These are phyloP conservation scores for Aspergillus costaricaensis DNA, from an alignment of 2,329 filamentous ascomycete genomes.

Conservation along the genomic window DNA sequence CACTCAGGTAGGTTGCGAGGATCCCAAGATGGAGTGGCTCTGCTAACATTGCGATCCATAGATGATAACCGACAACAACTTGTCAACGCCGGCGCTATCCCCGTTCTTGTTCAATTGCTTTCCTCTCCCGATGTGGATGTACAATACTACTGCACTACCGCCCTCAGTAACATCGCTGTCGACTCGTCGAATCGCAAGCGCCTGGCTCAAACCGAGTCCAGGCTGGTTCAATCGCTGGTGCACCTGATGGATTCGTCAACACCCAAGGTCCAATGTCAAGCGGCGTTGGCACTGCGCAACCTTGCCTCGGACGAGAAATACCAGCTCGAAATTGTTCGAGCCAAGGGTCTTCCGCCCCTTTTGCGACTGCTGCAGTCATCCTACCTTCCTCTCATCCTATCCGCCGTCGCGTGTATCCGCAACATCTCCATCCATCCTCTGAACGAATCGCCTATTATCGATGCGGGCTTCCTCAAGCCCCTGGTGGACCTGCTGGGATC, in stretches of 20 bases:
- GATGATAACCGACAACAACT: slow-evolving; percentile 98
- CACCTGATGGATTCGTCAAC: slow-evolving; percentile 97
- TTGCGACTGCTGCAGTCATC: slow-evolving; percentile 90
- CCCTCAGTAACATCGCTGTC: slow-evolving; percentile 96
- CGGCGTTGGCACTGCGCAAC: slow-evolving; percentile 89
- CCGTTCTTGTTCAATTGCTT: slow-evolving; percentile 91
- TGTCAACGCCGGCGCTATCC: slow-evolving; percentile 96
- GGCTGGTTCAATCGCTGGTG: slow-evolving; percentile 89
- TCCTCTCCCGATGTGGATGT: slow-evolving; percentile 94
- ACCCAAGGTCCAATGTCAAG: slow-evolving; percentile 97
- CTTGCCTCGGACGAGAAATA: slow-evolving; percentile 98
- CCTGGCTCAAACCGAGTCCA: slow-evolving; percentile 84
- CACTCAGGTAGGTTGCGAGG: slow-evolving; percentile 74
- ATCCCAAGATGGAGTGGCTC: background rate
- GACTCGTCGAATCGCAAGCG: slow-evolving; percentile 88
- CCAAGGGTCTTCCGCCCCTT: slow-evolving; percentile 79
- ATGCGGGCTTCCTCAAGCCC: slow-evolving; percentile 92
- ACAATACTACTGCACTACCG: slow-evolving; percentile 98
- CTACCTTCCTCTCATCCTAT: slow-evolving; percentile 92
- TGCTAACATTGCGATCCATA: slow-evolving; percentile 42
- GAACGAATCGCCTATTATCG: slow-evolving; percentile 98
- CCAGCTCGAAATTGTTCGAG: slow-evolving; percentile 93
- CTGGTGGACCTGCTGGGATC: slow-evolving; percentile 91
- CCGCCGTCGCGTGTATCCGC: slow-evolving; percentile 94
- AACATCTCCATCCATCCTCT: slow-evolving; percentile 98